Percentiles rank a stretch among this genome's conserved stretches.
Evolutionary conservation across 2,329 filamentous ascomycete genomes (phyloP).

Genomic region (Aspergillus sp.): DNA sequence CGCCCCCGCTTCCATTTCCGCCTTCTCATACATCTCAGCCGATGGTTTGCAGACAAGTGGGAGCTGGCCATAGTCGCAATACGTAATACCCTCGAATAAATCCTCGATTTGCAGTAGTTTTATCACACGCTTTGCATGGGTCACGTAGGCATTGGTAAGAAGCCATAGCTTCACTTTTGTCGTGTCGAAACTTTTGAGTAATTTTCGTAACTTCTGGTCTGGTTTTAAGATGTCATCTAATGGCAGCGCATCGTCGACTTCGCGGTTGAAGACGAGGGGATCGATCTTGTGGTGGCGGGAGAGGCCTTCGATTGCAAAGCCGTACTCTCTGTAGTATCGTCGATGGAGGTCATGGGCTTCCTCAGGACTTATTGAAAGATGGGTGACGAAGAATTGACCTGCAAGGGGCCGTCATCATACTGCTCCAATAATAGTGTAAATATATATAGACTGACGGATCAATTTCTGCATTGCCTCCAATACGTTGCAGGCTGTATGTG

Average conservation of each 20-base stretch:
- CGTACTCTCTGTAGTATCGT: conserved; percentile 94
- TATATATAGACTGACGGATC: conserved; percentile 54
- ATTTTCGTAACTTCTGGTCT: conserved; percentile 64
- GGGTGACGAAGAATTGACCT: conserved; percentile 60
- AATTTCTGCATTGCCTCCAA: conserved; percentile 83
- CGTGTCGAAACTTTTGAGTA: conserved; percentile 78
- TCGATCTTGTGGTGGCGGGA: conserved; percentile 94
- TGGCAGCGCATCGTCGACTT: conserved; percentile 92
- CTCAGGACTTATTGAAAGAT: conserved; percentile 67
- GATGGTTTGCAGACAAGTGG: conserved; percentile 81
- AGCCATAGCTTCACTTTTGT: conserved; percentile 86
- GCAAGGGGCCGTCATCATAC: background rate
- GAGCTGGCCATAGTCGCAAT: conserved; percentile 75
- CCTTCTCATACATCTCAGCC: conserved; percentile 77
- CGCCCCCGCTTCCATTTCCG: conserved; percentile 77
- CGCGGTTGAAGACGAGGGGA: conserved; percentile 85
- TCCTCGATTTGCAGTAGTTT: conserved; percentile 77
- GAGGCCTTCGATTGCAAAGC: conserved; percentile 92
- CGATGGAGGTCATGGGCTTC: conserved; percentile 80
- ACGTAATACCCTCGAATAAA: conserved; percentile 91
- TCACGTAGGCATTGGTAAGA: conserved; percentile 93
- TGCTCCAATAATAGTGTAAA: no score
- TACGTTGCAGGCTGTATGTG: conserved; percentile 62
- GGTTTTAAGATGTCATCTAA: conserved; percentile 80
- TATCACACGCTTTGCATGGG: conserved; percentile 77